Evolutionary conservation across 1,284 basidiomycete genomes (phyloP), one percentile per base, ranked within the genome.

Genomic region (Trichosporon faecale): DNA sequence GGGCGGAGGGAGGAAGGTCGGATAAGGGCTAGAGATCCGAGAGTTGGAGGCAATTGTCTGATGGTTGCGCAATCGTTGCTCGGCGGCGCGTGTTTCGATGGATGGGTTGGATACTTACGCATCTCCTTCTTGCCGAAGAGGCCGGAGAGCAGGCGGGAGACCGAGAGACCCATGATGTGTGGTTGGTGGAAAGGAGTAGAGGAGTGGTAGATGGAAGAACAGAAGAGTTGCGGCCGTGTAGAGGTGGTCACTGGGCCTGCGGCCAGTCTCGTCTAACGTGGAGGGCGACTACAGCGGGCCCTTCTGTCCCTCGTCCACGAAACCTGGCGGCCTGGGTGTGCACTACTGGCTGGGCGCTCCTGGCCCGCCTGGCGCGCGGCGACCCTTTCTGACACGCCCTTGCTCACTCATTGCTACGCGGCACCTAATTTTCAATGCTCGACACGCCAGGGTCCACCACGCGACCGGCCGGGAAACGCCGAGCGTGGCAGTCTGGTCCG

Each of bases 61-160:
- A 44, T n/a, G 37, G 40, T 29, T 27, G 37, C 12, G 23, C 33
- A 33, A 33, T 12, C 14, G 49, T 2, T 18, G 9, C 8, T 9
- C 7, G 18, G 25, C 11, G 2, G 37, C 4, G 35, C 33, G 29
- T n/a, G 23, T 8, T 18, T 46, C 52, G 29, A 25, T 16, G 33
- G 55, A 67, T 21, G 37, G n/a, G 18, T 18, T 14, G n/a, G 40
- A 69, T 21, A 88, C 93, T 84, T 85, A 95, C 96, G 94, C 95
- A 99, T 98, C 87, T 99, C 97, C 89, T 92, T 97, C 89, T 98
- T 98, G 86, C 96, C 96, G 81, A 99, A 95, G 84, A 99, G 88
- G 84, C 88, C 89, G 72, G 89, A 88, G 81, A 97, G 89, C 68
- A 95, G 87, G 80, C 83, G 88, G 77, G 93, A 95, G 79, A 95